Evolutionary conservation across 768 basidiomycete genomes (phyloP), one percentile per base, ranked within the genome.

Genomic region (Naganishia kalamii): DNA sequence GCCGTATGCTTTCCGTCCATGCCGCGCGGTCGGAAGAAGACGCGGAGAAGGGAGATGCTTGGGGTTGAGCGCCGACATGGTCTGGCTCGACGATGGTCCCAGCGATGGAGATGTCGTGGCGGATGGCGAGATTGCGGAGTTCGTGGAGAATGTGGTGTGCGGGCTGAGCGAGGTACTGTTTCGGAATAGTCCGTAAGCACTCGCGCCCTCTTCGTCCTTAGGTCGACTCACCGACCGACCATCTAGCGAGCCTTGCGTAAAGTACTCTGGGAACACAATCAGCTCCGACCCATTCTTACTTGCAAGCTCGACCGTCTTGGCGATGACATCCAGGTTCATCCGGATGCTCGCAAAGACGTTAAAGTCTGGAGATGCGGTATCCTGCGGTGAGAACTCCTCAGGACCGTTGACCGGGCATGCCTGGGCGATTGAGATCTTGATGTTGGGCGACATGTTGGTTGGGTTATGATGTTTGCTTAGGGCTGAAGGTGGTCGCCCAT

Each of bases 201-300:
- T 32, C 17, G 17, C 44, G 46, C 30, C 6, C 10, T 30, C 43
- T 19, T 12, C 17, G 21, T 4, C 5, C 25, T 40, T 2, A 37
- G 33, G 2, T 3, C 5, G 1, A 37, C 72, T 62, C 60, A 76
- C 75, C 54, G 73, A 70, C 27, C 74, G 40, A 7, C 70, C 69
- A 35, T 72, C 67, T 2, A 71, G 59, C 10, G 75, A 70, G 2
- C 74, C 75, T 41, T 75, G 72, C 5, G 73, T 62, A 62, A 72
- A 76, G 60, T 76, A 76, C 47, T 75, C 75, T 19, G 74, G 74
- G 41, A 76, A 75, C 17, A 72, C 66, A 23, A 76, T 70, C 15
- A 76, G 65, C 21, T 75, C 72, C 0, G 72, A 71, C 2, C 54
- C 40, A 8, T 27, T 21, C 19, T 23, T 19, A 2, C 25, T 19